Evolutionary conservation across 805 yeast genomes (phyloP).

Genomic region (Pichia paraexigua): DNA sequence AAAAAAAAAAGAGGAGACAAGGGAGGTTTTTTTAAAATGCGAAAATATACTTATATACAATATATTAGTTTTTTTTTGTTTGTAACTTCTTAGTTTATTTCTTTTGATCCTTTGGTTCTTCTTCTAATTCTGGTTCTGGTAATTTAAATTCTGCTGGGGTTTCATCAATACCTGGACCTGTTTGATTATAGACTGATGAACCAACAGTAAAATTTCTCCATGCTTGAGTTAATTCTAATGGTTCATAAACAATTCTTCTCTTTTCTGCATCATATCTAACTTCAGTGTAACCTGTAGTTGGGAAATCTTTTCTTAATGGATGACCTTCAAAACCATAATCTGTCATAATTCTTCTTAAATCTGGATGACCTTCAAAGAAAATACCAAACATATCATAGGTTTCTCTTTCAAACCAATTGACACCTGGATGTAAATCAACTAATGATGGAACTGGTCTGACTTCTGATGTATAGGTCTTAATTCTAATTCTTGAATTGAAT

Average conservation of each 20-base stretch:
- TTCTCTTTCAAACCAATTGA: constrained; percentile 89
- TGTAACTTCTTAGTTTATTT: background rate
- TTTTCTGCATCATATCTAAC: constrained; percentile 86
- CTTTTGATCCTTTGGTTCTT: constrained; percentile 28
- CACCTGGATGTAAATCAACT: constrained; percentile 66
- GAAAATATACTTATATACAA: background rate
- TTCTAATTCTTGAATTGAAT: constrained; percentile 80
- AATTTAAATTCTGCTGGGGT: constrained; percentile 76
- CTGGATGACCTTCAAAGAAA: constrained; percentile 85
- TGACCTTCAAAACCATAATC: constrained; percentile 92
- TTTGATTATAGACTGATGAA: constrained; percentile 86
- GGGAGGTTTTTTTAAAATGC: background rate
- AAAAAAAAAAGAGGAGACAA: background rate
- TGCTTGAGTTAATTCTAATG: constrained; percentile 85
- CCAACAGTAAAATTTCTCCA: constrained; percentile 88
- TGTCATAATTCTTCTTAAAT: constrained; percentile 80
- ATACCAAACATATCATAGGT: constrained; percentile 83
- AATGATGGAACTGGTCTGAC: constrained; percentile 74
- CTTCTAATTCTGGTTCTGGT: constrained; percentile 72
- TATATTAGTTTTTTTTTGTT: background rate
- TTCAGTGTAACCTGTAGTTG: constrained; percentile 86
- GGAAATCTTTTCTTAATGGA: constrained; percentile 88
- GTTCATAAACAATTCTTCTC: constrained; percentile 83
- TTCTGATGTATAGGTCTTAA: constrained; percentile 83
- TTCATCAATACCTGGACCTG: constrained; percentile 76